These are phyloP conservation scores for Pythium sukuiense DNA, from an alignment of 352 stramenopile genomes.

Conservation along the genomic window DNA sequence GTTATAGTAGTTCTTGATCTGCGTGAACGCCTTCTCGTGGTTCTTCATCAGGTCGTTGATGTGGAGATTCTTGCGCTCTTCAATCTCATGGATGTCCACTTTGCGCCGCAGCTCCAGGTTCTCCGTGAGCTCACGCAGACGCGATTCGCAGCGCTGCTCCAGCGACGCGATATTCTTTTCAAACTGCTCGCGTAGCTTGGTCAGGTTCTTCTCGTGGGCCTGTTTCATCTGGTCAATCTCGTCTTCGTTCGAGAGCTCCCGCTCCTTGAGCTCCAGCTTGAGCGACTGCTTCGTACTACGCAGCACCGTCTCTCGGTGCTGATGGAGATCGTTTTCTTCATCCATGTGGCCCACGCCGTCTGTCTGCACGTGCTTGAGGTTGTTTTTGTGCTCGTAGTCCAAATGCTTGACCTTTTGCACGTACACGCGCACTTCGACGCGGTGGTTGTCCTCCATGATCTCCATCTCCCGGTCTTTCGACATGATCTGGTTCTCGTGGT, in stretches of 20 bases:
- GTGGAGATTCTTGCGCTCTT: conserved; percentile 95
- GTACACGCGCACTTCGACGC: conserved; percentile 92
- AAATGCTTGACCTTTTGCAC: conserved; percentile 95
- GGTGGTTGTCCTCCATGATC: conserved; percentile 95
- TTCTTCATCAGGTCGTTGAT: conserved; percentile 96
- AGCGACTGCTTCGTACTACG: conserved; percentile 72
- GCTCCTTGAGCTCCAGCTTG: conserved; percentile 82
- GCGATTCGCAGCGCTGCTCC: conserved; percentile 63
- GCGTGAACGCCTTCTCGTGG: conserved; percentile 90
- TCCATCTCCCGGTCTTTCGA: conserved; percentile 95
- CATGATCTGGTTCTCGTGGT: conserved; percentile 91
- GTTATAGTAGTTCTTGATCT: conserved; percentile 97
- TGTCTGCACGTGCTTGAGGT: conserved; percentile 82
- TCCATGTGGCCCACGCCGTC: conserved; percentile 69
- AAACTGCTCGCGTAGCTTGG: conserved; percentile 90
- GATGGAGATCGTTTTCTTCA: conserved; percentile 74
- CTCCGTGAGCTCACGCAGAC: conserved; percentile 70
- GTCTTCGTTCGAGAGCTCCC: conserved; percentile 84
- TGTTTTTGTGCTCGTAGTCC: conserved; percentile 95
- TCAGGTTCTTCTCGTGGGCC: conserved; percentile 92
- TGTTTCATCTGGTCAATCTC: conserved; percentile 91
- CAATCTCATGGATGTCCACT: conserved; percentile 92
- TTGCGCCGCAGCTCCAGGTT: conserved; percentile 91
- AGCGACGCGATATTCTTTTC: conserved; percentile 84
- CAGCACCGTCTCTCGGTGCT: conserved; percentile 62